Evolutionary conservation across 2,329 filamentous ascomycete species (phyloP).

Genomic region (Cladophialophora bantiana): DNA sequence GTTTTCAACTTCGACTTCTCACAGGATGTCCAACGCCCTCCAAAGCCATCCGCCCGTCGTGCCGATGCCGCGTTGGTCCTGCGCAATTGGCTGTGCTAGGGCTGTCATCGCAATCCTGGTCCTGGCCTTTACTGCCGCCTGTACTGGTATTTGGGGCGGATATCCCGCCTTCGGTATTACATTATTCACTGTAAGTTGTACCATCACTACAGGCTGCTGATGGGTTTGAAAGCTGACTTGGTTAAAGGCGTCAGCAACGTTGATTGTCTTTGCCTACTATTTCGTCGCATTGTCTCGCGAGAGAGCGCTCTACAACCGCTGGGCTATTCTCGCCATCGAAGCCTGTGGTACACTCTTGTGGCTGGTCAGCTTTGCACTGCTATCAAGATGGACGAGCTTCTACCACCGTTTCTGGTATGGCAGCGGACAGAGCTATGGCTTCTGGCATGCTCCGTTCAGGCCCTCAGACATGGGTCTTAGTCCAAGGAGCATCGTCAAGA

Average conservation of each 20-base stretch:
- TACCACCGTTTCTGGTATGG: constrained; percentile 30
- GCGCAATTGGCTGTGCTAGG: constrained; percentile 33
- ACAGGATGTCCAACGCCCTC: constrained; percentile 21
- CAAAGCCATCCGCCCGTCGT: constrained; percentile 25
- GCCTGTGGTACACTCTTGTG: constrained; percentile 36
- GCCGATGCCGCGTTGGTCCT: constrained; percentile 39
- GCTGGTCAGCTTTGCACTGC: constrained; percentile 33
- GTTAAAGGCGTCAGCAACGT: constrained; percentile 31
- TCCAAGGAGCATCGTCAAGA: constrained; percentile 18
- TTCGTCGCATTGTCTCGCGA: constrained; percentile 33
- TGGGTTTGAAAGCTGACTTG: constrained; percentile 1
- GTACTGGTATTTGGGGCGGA: constrained; percentile 31
- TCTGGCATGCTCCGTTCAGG: constrained; percentile 29
- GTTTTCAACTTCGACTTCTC: constrained; percentile 31
- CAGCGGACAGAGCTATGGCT: constrained; percentile 23
- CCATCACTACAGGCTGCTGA: not conserved
- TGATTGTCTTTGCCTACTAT: constrained; percentile 38
- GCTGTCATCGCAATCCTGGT: constrained; percentile 33
- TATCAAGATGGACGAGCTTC: constrained; percentile 32
- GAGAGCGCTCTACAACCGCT: constrained; percentile 37
- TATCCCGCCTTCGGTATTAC: constrained; percentile 34
- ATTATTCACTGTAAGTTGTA: constrained; percentile 37
- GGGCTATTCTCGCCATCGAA: constrained; percentile 37
- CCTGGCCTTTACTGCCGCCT: constrained; percentile 33
- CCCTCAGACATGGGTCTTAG: constrained; percentile 27